Evolutionary conservation across 1,139 yeast species (phyloP).

Genomic region (Pneumocystis jirovecii): DNA sequence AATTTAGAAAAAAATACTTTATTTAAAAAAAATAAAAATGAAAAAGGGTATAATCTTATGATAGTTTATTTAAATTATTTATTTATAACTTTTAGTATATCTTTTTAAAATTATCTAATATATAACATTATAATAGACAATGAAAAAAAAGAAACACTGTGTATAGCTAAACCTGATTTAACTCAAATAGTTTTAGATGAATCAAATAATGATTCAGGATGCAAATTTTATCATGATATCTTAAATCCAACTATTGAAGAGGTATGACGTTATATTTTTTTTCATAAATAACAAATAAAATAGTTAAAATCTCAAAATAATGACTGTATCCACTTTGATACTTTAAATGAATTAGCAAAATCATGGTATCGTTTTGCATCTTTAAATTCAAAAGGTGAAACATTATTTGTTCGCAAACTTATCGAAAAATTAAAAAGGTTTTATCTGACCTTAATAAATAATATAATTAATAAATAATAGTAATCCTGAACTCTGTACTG

Average conservation of each 20-base stretch:
- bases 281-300: neutral
- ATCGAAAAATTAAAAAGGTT: neutral
- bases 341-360: neutral
- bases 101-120: neutral
- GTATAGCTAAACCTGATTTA: neutral
- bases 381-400: neutral
- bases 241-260: neutral
- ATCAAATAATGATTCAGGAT: neutral
- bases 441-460: neutral
- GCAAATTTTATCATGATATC: neutral
- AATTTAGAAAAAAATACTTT: neutral
- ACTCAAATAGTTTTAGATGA: neutral
- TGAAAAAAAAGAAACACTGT: neutral
- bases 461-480: neutral
- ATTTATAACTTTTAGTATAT: neutral
- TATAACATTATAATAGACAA: neutral
- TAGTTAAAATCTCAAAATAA: neutral
- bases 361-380: neutral
- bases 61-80: neutral
- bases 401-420: neutral
- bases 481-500: neutral
- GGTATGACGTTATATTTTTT: neutral
- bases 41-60: neutral
- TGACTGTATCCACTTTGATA: neutral
- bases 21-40: neutral